These are phyloP conservation scores for Moesziomyces sp. DNA, from an alignment of 1,284 basidiomycete genomes.

Conservation along the genomic window DNA sequence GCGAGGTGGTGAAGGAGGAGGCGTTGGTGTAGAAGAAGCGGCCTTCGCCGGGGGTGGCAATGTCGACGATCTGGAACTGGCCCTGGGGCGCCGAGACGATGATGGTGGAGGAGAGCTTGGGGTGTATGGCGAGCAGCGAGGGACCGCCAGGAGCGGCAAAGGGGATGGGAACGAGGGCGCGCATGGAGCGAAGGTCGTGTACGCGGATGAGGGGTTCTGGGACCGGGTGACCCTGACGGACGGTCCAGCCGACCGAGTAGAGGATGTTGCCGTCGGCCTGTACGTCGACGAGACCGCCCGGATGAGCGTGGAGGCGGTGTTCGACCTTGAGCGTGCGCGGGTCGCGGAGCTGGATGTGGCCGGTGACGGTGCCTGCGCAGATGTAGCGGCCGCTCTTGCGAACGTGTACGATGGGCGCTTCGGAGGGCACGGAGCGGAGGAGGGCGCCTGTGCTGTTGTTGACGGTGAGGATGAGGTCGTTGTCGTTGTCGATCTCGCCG, in stretches of 20 bases:
- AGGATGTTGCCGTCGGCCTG: constrained; percentile 64
- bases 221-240: constrained; percentile 81
- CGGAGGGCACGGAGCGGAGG: constrained; percentile 55
- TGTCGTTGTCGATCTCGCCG: constrained; percentile 40
- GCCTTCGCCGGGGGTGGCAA: constrained; percentile 75
- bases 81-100: constrained; percentile 85
- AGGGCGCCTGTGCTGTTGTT: constrained; percentile 59
- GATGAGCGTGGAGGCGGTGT: constrained; percentile 63
- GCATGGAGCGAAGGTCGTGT: constrained; percentile 86
- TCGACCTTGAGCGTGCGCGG: constrained; percentile 62
- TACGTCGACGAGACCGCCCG: constrained; percentile 66
- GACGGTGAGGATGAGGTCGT: constrained; percentile 58
- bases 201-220: constrained; percentile 93
- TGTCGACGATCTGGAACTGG: constrained; percentile 88
- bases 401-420: constrained; percentile 59
- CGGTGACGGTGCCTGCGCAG: constrained; percentile 57
- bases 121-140: constrained; percentile 84
- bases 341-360: constrained; percentile 65
- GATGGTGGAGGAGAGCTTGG: constrained; percentile 81
- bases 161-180: constrained; percentile 81
- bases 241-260: constrained; percentile 66
- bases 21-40: constrained; percentile 77
- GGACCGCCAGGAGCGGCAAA: constrained; percentile 82
- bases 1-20: constrained; percentile 80
- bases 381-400: constrained; percentile 55